These are phyloP conservation scores for Agaricales sp. DNA, from an alignment of 1,284 basidiomycete species.

Conservation along the genomic window DNA sequence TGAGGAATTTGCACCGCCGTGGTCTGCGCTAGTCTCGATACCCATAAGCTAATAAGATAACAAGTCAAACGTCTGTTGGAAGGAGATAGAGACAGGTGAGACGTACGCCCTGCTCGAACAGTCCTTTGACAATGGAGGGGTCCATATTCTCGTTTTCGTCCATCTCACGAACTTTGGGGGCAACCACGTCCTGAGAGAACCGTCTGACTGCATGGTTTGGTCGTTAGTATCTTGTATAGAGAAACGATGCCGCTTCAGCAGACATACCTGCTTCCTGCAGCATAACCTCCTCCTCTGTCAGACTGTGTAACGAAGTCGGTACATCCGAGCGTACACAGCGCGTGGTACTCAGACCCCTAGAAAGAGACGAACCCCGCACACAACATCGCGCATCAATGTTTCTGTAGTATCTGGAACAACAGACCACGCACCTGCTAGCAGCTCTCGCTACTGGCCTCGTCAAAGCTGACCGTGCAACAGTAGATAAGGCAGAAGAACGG, in stretches of 20 bases:
- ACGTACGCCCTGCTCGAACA: conserved; percentile 92
- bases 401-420: no score
- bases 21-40: conserved; percentile 82
- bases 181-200: conserved; percentile 86
- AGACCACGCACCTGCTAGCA: no score
- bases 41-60: conserved; percentile 72
- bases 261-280: conserved; percentile 74
- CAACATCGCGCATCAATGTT: no score
- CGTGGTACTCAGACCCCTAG: neutral
- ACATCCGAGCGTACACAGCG: neutral
- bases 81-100: conserved; percentile 3
- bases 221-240: conserved; percentile 4
- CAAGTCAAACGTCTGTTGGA: conserved; percentile 1
- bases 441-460: no score
- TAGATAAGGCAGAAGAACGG: no score
- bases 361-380: no score
- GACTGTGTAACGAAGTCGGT: conserved; percentile 58
- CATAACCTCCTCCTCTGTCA: conserved; percentile 90
- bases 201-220: conserved; percentile 51
- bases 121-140: conserved; percentile 74
- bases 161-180: conserved; percentile 91
- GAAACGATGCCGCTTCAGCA: neutral
- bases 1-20: conserved; percentile 83
- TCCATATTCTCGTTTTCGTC: conserved; percentile 98
- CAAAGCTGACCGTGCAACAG: no score